A percentile compares a stretch with the other conserved stretches of the same genome.
These are phyloP conservation scores for Candida multigemmis DNA, from an alignment of 805 yeast genomes.

Conservation along the genomic window DNA sequence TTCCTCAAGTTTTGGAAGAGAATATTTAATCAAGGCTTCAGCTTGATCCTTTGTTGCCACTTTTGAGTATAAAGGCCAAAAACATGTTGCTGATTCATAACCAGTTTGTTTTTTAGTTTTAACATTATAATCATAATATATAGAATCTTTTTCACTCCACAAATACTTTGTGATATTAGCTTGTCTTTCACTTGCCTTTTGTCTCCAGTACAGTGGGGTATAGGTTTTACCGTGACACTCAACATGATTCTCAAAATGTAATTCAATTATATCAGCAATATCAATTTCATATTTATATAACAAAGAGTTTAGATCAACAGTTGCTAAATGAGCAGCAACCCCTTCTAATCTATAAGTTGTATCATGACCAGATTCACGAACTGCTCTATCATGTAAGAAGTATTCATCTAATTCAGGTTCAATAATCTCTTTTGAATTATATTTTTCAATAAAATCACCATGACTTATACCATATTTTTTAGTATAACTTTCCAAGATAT, in stretches of 20 bases:
- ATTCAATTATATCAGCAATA: slow-evolving; percentile 56
- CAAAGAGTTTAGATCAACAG: slow-evolving; percentile 80
- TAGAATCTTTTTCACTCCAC: slow-evolving; percentile 76
- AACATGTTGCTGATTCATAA: slow-evolving; percentile 81
- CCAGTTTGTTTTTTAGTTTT: slow-evolving; percentile 43
- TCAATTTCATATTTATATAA: slow-evolving; percentile 86
- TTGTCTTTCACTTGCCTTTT: slow-evolving; percentile 48
- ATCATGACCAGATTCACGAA: slow-evolving; percentile 95
- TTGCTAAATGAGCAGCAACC: slow-evolving; percentile 79
- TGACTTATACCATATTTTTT: slow-evolving; percentile 48
- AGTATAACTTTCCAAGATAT: slow-evolving; percentile 61
- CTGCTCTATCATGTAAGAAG: slow-evolving; percentile 87
- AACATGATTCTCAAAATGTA: slow-evolving; percentile 44
- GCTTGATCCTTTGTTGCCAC: slow-evolving; percentile 64
- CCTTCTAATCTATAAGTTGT: slow-evolving; percentile 88
- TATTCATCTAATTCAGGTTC: slow-evolving; percentile 86
- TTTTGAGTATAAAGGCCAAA: slow-evolving; percentile 90
- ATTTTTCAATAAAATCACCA: slow-evolving; percentile 53
- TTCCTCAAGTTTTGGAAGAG: slow-evolving; percentile 67
- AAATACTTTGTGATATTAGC: slow-evolving; percentile 52
- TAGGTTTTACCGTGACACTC: slow-evolving; percentile 17
- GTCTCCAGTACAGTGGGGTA: slow-evolving; percentile 49
- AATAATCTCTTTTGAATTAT: slow-evolving; percentile 53
- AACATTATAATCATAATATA: slow-evolving; percentile 80
- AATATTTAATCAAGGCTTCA: slow-evolving; percentile 40